phyloP scores from a whole-genome alignment of 805 yeast genomes.

The Allodekkera sacchari region DNA sequence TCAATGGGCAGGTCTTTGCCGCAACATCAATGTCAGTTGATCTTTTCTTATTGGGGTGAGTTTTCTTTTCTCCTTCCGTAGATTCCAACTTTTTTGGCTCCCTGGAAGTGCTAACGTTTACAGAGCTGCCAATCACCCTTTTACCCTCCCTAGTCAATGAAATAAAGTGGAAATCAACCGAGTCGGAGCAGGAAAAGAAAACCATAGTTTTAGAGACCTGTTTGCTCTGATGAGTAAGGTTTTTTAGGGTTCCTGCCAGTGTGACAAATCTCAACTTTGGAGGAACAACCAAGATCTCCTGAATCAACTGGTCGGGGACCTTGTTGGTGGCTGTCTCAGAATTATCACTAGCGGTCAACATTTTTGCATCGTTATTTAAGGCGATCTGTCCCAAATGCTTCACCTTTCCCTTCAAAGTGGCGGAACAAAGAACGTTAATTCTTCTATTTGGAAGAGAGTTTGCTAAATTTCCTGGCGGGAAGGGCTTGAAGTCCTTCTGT shows the following conservation, averaged over 20 bases:
- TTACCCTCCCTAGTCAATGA: conserved; percentile 59
- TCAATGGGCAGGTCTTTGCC: conserved; percentile 43
- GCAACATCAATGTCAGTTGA: conserved; percentile 20
- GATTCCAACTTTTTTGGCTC: conserved; percentile 22
- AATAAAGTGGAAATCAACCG: conserved; percentile 88
- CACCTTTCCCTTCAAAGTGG: conserved; percentile 80
- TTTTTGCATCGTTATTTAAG: conserved; percentile 59
- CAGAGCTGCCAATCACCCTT: too few species aligned
- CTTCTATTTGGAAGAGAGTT: conserved; percentile 55
- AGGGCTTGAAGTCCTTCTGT: conserved; percentile 30
- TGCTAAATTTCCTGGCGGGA: conserved; percentile 3
- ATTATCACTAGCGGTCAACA: conserved; percentile 33
- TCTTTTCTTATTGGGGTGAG: conserved; percentile 5
- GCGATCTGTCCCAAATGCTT: conserved; percentile 74
- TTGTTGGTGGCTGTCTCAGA: conserved; percentile 19
- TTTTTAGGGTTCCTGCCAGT: conserved; percentile 55
- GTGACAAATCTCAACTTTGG: conserved; percentile 86
- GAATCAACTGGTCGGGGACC: conserved; percentile 89
- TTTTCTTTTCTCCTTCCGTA: conserved; percentile 15
- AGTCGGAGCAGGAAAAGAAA: conserved; percentile 88
- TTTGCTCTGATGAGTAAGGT: conserved; percentile 29
- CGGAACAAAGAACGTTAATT: conserved; percentile 83
- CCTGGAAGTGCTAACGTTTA: conserved; percentile 12
- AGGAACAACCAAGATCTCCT: conserved; percentile 77
- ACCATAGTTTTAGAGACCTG: conserved; percentile 54